Conservation (phyloP, 768 basidiomycete genomes). For the Pisolithus tinctorius region DNA sequence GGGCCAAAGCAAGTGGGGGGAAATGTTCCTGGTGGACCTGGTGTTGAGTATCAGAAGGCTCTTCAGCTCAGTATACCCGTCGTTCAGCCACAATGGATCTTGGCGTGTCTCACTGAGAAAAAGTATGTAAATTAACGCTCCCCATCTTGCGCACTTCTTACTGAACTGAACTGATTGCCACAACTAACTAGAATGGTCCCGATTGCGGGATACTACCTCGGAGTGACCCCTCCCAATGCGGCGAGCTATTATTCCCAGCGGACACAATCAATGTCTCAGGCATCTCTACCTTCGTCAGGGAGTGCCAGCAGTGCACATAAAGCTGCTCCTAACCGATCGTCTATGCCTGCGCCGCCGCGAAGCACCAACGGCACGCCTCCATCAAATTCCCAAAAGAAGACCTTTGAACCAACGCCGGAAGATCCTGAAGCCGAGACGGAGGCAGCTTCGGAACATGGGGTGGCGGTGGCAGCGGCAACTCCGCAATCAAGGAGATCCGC, state of each 20-base stretch:
- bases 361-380: constrained; percentile 36
- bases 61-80: constrained; percentile 90
- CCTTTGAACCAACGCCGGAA: constrained; percentile 50
- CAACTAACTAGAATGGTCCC: constrained; percentile 65
- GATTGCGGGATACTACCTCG: constrained; percentile 78
- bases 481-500: constrained; percentile 18
- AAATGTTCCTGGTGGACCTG: constrained; percentile 50
- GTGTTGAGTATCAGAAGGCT: constrained; percentile 91
- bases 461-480: neutral
- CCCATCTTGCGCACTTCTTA: neutral
- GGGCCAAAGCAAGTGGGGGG: constrained; percentile 49
- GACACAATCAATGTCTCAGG: constrained; percentile 75
- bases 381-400: constrained; percentile 19
- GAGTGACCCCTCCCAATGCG: constrained; percentile 48
- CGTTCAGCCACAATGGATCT: constrained; percentile 90
- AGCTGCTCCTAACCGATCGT: constrained; percentile 48
- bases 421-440: constrained; percentile 31
- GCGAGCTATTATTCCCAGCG: constrained; percentile 36
- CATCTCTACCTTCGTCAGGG: constrained; percentile 42
- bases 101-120: constrained; percentile 81
- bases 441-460: constrained; percentile 12
- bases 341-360: constrained; percentile 58
- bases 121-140: constrained; percentile 44
- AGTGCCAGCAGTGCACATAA: constrained; percentile 23
- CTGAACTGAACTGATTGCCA: neutral